These are phyloP conservation scores for Vaccinium myrtillus DNA, from an alignment of 148 eudicot species.

Conservation along the genomic window DNA sequence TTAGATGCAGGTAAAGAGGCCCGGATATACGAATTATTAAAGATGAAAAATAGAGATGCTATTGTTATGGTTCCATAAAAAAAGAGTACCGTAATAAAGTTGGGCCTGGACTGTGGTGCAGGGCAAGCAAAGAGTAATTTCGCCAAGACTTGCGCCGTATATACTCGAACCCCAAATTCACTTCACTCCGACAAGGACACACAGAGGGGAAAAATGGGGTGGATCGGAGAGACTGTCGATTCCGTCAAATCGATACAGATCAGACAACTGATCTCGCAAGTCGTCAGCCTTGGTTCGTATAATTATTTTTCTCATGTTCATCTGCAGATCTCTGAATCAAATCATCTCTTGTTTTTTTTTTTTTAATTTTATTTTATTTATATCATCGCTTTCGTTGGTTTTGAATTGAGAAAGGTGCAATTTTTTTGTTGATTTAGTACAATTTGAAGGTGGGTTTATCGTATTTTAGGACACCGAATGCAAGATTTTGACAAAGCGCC, in stretches of 20 bases:
- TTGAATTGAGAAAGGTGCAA: background rate
- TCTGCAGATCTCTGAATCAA: background rate
- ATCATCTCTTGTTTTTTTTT: background rate
- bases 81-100: too few relatives aligned
- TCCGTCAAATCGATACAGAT: constrained; percentile 52
- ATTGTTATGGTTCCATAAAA: too few relatives aligned
- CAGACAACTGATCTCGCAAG: constrained; percentile 54
- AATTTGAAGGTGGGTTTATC: background rate
- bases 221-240: constrained; percentile 58
- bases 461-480: background rate
- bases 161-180: too few relatives aligned
- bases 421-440: background rate
- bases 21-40: too few relatives aligned
- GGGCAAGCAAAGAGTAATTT: too few relatives aligned
- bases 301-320: background rate
- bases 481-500: background rate
- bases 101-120: too few relatives aligned
- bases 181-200: background rate
- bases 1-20: too few relatives aligned
- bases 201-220: constrained; percentile 35
- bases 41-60: too few relatives aligned
- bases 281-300: constrained; percentile 26
- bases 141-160: too few relatives aligned
- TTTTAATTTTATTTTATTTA: background rate
- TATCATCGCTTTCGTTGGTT: background rate